Conservation (phyloP, 345 rosid species). For the Eucalyptus pumila region DNA sequence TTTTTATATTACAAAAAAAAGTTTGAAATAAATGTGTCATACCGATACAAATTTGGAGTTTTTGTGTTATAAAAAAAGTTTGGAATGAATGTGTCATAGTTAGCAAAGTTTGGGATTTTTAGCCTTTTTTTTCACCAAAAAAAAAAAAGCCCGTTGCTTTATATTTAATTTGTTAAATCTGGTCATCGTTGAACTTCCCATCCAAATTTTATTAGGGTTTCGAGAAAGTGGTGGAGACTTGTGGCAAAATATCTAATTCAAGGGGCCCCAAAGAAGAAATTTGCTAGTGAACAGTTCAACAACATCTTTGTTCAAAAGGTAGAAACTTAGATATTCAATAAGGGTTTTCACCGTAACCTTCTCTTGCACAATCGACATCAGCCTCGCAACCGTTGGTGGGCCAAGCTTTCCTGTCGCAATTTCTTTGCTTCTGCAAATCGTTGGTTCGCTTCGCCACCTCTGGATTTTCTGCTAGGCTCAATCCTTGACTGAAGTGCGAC, state of each 20-base stretch:
- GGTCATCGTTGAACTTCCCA: neutral
- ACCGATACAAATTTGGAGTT: accelerated
- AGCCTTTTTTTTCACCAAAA: no score
- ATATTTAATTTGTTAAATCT: neutral
- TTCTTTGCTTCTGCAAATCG: no score
- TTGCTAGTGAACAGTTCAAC: neutral
- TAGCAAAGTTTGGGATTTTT: no score
- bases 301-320: neutral
- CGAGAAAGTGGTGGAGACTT: neutral
- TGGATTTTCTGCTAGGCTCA: no score
- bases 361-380: no score
- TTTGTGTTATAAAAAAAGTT: no score
- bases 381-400: no score
- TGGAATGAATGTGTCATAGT: accelerated
- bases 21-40: accelerated
- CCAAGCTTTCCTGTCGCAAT: no score
- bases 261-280: neutral
- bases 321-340: neutral
- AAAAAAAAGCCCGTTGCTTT: neutral
- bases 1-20: accelerated
- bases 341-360: neutral
- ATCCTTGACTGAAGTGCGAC: no score
- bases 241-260: neutral
- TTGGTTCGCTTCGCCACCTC: no score
- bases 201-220: neutral